These are phyloP conservation scores for Pythium volutum DNA, from an alignment of 352 stramenopile species.

Conservation along the genomic window DNA sequence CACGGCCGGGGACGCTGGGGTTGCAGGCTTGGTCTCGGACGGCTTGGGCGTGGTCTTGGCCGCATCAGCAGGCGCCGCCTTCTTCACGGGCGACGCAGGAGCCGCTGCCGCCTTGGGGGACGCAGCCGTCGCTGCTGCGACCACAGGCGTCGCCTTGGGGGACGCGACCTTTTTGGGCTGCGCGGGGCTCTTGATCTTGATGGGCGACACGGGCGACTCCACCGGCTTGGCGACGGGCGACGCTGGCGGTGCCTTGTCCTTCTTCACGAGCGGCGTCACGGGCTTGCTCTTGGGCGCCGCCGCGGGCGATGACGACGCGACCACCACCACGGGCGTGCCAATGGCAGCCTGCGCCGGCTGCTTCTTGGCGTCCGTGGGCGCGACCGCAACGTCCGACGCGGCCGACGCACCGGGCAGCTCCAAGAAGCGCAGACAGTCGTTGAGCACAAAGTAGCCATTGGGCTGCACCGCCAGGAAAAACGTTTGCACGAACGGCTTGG, in stretches of 20 bases:
- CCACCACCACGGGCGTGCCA: constrained; percentile 30
- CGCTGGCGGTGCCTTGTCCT: constrained; percentile 27
- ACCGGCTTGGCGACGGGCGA: constrained; percentile 16
- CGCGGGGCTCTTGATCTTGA: constrained; percentile 28
- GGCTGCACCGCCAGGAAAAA: constrained; percentile 87
- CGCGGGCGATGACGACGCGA: constrained; percentile 17
- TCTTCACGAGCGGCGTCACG: constrained; percentile 21
- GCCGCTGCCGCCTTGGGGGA: background rate
- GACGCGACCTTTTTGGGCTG: constrained; percentile 21
- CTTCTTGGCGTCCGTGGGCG: constrained; percentile 34
- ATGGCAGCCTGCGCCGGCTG: constrained; percentile 35
- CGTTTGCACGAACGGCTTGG: constrained; percentile 84
- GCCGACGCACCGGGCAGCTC: constrained; percentile 42
- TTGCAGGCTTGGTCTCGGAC: constrained; percentile 33
- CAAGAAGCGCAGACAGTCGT: constrained; percentile 85
- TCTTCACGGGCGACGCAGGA: constrained; percentile 37
- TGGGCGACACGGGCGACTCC: constrained; percentile 28
- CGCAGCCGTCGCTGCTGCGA: background rate
- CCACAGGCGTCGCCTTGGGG: constrained; percentile 25
- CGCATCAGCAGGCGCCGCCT: constrained; percentile 31
- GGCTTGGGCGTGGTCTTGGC: constrained; percentile 32
- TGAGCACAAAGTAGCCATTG: constrained; percentile 88
- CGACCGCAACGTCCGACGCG: constrained; percentile 23
- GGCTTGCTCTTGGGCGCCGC: constrained; percentile 24
- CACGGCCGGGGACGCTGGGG: constrained; percentile 27